Base-by-base conservation (phyloP, 2,329 filamentous ascomycete species). In the Cordyceps cicadae region DNA sequence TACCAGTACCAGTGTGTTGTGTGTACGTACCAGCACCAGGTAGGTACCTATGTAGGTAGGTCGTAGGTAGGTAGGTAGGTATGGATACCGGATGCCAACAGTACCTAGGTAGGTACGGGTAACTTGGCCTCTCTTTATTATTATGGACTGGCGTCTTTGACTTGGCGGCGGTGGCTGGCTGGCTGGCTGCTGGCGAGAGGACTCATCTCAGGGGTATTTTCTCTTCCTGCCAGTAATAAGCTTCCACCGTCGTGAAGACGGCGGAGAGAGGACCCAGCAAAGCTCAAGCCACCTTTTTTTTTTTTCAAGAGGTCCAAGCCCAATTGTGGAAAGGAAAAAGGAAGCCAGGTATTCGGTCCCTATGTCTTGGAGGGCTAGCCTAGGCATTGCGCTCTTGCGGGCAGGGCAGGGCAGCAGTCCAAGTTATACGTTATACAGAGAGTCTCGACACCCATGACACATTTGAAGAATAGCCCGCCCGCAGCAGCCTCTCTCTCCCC, bases 251-350 rank as follows among this genome's bases (percentile, higher is more conserved):
- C 9, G 19, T 24, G 24, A 24, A 37, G 19, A 52, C 19, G 32
- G 50, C 29, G 32, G 29, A 34, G 49, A 29, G 50, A 29, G 17
- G 46, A 26, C 52, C 37, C 39, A 54, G 29, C 17, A 55, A 46
- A 15, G 19, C n/a, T 9, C 39, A 46, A 55, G 53, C 53, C 53
- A 55, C 53, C 11, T 17, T 46, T 45, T 45, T 29, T 6, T 19
- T 55, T 55, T 24, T 46, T 8, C 26, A 32, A 32, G 53, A 46
- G 53, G 53, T 55, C 53, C 53, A 55, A 55, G 53, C 53, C 41
- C 41, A 55, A 32, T 24, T 24, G 24, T 24, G 32, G 19, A 24
- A 43, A 17, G 17, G 32, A 9, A 9, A 34, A 15, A 11, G 6
- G 24, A 55, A 34, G 37, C 24, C 53, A 21, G 8, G 32, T 39